Evolutionary conservation across 2,329 filamentous ascomycete genomes (phyloP).

Genomic region (Elsinoe australis): DNA sequence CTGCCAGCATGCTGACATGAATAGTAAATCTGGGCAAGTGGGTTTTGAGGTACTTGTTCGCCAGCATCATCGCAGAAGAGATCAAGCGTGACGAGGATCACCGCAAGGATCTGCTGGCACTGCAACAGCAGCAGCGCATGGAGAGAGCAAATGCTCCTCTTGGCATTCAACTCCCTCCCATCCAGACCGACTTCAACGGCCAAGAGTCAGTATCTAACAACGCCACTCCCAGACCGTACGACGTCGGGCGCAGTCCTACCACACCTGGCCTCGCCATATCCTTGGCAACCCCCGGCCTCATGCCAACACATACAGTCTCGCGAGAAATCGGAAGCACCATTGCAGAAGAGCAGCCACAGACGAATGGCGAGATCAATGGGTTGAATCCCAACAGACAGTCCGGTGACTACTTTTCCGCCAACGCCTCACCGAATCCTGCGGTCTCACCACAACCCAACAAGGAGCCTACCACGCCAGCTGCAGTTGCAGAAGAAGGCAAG

Average conservation of each 20-base stretch:
- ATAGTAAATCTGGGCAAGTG: slow-evolving; percentile 92
- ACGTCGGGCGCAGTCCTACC: slow-evolving; percentile 53
- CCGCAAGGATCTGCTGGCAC: slow-evolving; percentile 58
- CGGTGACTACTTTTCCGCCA: slow-evolving; percentile 70
- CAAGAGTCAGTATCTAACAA: slow-evolving; percentile 36
- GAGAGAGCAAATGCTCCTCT: slow-evolving; percentile 52
- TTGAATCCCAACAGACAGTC: slow-evolving; percentile 47
- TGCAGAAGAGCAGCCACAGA: slow-evolving; percentile 41
- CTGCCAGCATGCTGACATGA: slow-evolving; percentile 21
- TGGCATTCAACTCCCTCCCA: slow-evolving; percentile 51
- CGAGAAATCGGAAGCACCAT: slow-evolving; percentile 34
- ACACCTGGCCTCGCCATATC: slow-evolving; percentile 76
- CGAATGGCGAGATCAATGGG: slow-evolving; percentile 49
- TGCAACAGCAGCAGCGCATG: slow-evolving; percentile 52
- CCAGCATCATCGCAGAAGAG: slow-evolving; percentile 81
- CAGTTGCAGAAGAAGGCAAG: slow-evolving; percentile 29
- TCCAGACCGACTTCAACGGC: slow-evolving; percentile 39
- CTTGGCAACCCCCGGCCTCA: slow-evolving; percentile 36
- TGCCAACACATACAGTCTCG: slow-evolving; percentile 29
- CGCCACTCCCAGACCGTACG: slow-evolving; percentile 50
- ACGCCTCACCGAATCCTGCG: slow-evolving; percentile 31
- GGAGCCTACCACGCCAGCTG: slow-evolving; percentile 28
- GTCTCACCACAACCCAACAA: slow-evolving; percentile 20
- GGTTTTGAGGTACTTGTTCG: slow-evolving; percentile 88
- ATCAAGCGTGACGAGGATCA: slow-evolving; percentile 70